A percentile compares a stretch with the other conserved stretches of the same genome.
Evolutionary conservation across 495 filamentous ascomycete genomes (phyloP).

Genomic region (Tuber indicum): DNA sequence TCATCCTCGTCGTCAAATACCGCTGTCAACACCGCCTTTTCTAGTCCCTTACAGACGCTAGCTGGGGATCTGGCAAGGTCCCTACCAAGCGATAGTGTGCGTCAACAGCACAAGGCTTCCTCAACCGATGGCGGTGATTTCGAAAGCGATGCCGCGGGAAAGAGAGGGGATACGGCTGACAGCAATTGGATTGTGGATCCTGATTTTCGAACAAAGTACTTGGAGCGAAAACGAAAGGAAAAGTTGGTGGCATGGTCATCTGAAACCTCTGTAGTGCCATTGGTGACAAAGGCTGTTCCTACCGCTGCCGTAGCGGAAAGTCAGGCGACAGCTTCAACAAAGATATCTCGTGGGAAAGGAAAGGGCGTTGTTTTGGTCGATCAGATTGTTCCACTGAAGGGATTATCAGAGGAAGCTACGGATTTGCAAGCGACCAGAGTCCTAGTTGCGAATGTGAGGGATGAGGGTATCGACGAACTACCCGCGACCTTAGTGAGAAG

Average conservation of each 20-base stretch:
- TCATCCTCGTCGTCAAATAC: constrained; percentile 33
- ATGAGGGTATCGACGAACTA: constrained; percentile 23
- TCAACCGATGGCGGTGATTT: constrained; percentile 10
- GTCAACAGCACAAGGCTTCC: constrained; percentile 17
- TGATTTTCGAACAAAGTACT: constrained; percentile 39
- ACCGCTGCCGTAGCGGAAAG: constrained; percentile 21
- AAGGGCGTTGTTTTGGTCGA: constrained; percentile 33
- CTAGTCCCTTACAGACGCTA: constrained; percentile 30
- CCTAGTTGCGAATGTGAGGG: constrained; percentile 14
- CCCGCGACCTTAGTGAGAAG: constrained; percentile 24
- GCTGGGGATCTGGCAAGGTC: constrained; percentile 27
- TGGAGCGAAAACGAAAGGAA: constrained; percentile 35
- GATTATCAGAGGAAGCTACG: constrained; percentile 20
- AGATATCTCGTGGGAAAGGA: constrained; percentile 21
- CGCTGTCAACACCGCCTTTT: constrained; percentile 31
- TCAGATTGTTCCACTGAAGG: constrained; percentile 37
- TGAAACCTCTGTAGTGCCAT: background rate
- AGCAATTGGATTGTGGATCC: constrained; percentile 38
- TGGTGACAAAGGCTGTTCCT: constrained; percentile 8
- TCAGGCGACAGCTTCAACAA: constrained; percentile 12
- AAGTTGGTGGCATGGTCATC: constrained; percentile 26
- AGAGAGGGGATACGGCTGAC: constrained; percentile 15
- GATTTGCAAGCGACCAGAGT: constrained; percentile 8
- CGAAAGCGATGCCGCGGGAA: constrained; percentile 10
- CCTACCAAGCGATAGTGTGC: constrained; percentile 27